Evolutionary conservation across 1,284 basidiomycete genomes (phyloP).

Genomic region (Austroboletus novae-zelandiae): DNA sequence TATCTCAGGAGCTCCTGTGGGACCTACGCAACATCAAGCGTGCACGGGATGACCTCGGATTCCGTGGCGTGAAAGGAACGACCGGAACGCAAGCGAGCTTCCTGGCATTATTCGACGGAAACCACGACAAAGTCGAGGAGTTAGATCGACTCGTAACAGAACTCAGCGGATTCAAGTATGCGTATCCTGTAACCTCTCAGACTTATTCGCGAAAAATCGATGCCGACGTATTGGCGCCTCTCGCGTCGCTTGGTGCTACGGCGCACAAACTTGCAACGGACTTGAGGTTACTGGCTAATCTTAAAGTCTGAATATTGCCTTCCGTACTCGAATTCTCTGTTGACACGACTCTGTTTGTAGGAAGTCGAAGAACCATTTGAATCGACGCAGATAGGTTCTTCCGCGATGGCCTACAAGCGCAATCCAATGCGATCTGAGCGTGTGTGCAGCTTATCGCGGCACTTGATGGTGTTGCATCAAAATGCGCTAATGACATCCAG

Average conservation of each 20-base stretch:
- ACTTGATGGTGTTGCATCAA: slow-evolving; percentile 91
- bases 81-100: slow-evolving; percentile 99
- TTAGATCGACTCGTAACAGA: slow-evolving; percentile 89
- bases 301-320: slow-evolving; percentile 59
- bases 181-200: slow-evolving; percentile 97
- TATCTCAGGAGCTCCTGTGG: slow-evolving; percentile 84
- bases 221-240: slow-evolving; percentile 85
- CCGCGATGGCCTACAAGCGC: slow-evolving; percentile 99
- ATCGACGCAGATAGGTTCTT: slow-evolving; percentile 97
- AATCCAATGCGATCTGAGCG: slow-evolving; percentile 99
- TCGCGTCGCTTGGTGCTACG: slow-evolving; percentile 91
- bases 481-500: slow-evolving; percentile 90
- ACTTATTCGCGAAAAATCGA: slow-evolving; percentile 99
- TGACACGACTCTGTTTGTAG: slow-evolving; percentile 33
- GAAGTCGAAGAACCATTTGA: slow-evolving; percentile 99
- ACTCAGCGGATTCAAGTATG: slow-evolving; percentile 89
- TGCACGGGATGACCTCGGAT: slow-evolving; percentile 91
- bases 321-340: background rate
- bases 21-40: slow-evolving; percentile 93
- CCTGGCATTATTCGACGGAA: slow-evolving; percentile 91
- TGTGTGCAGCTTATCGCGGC: slow-evolving; percentile 91
- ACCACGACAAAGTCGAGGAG: slow-evolving; percentile 92
- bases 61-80: slow-evolving; percentile 98
- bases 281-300: slow-evolving; percentile 85
- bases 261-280: slow-evolving; percentile 99